Evolutionary conservation across 441 rosid genomes (phyloP), one percentile per base, ranked within the genome.

Genomic region (Mallotus japonicus): DNA sequence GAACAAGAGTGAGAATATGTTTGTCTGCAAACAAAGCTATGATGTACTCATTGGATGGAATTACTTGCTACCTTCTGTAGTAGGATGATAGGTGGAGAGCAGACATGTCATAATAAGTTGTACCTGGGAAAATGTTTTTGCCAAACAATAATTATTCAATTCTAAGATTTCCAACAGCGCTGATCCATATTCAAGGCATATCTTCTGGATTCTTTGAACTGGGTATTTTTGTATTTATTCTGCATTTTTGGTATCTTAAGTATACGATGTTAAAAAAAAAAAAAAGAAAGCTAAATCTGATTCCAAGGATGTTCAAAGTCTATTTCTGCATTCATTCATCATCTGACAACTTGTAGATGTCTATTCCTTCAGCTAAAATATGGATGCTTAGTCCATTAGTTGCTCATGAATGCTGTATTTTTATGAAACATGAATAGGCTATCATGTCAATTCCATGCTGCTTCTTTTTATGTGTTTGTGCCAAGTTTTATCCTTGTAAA

Each of bases 121-220:
- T 10, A 62, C 54, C 54, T 37, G 13, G 58, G 60, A 34, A 8
- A 71, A 17, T 28, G 49, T 20, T 67, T 49, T 49, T 53, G 51
- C 62, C 37, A 34, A 54, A 10, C 9, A 67, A 32, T 53, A 53
- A 3, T 37, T 3, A 42, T 19, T 68, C n/a, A 50, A 24, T 8
- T 72, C 19, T 4, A 2, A 34, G 16, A 53, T 37, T 73, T 70
- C 54, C 10, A 2, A 13, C 22, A n/a, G 2, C 34, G 28, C 40
- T 19, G 14, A 57, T 57, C 40, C n/a, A 34, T 42, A 17, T 55
- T 8, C 3, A 7, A 54, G 6, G 22, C 57, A 17, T 54, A 65
- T 37, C 22, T 22, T 57, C 34, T 69, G 72, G 72, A 50, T 69
- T 49, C 50, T 34, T 50, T 69, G 62, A 40, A 68, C 22, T 65